Conservation (phyloP, 1,139 yeast genomes). For the Zygosaccharomyces sapae region DNA sequence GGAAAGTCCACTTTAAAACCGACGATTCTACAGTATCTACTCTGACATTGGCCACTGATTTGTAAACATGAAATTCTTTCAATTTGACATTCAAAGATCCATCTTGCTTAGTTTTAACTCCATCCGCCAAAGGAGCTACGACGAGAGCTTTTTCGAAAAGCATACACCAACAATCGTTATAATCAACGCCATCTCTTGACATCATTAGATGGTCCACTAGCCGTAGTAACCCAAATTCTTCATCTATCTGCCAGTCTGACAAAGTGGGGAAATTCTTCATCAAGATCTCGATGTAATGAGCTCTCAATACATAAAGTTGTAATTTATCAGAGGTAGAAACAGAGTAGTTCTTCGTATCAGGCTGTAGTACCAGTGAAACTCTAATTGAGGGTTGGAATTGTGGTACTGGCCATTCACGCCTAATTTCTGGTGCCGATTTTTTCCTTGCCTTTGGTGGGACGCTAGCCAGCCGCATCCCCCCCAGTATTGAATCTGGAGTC, state of each 20-base stretch:
- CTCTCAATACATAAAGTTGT: conserved; percentile 29
- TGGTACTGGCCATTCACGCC: conserved; percentile 4
- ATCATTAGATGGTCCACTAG: conserved; percentile 29
- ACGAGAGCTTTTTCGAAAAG: conserved; percentile 28
- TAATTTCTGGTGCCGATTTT: not conserved
- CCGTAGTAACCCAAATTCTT: conserved; percentile 30
- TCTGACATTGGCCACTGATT: conserved; percentile 14
- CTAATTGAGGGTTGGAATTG: not conserved
- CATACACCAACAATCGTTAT: conserved; percentile 26
- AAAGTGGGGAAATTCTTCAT: conserved; percentile 20
- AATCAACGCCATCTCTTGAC: conserved; percentile 21
- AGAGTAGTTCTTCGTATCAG: not conserved
- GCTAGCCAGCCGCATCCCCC: conserved; percentile 3
- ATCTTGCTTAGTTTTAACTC: conserved; percentile 8
- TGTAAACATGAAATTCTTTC: conserved; percentile 13
- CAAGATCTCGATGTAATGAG: conserved; percentile 27
- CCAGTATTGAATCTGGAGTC: not conserved
- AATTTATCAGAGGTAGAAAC: conserved; percentile 2
- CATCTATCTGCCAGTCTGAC: conserved; percentile 26
- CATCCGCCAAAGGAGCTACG: conserved; percentile 15
- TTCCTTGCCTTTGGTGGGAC: conserved; percentile 3
- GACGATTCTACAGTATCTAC: conserved; percentile 27
- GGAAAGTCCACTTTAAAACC: conserved; percentile 20
- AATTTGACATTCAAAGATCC: conserved; percentile 12
- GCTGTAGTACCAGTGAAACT: conserved; percentile 3